Conservation (phyloP, 768 basidiomycete species). For the Serendipita sp. region DNA sequence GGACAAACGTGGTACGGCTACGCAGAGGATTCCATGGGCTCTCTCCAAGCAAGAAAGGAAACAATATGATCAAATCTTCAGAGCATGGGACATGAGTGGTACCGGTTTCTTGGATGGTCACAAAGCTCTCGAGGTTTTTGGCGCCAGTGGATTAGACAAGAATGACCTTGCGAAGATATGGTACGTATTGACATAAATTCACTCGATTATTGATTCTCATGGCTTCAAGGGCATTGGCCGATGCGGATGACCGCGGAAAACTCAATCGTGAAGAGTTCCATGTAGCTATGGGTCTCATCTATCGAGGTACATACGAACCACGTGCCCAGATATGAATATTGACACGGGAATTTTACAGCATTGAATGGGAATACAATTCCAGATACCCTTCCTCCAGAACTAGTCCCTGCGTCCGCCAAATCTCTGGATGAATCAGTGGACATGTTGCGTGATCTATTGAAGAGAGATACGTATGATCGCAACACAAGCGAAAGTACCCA, state of each 20-base stretch:
- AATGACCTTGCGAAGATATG: constrained; percentile 89
- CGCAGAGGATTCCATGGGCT: constrained; percentile 70
- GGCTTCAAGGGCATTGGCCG: constrained; percentile 64
- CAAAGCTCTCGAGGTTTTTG: constrained; percentile 83
- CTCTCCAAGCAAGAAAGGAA: constrained; percentile 84
- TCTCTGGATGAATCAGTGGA: constrained; percentile 83
- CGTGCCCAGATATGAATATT: background rate
- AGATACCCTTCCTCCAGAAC: constrained; percentile 69
- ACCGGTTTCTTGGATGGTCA: constrained; percentile 76
- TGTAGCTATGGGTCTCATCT: constrained; percentile 96
- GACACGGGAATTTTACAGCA: constrained; percentile 27
- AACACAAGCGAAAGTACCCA: constrained; percentile 30
- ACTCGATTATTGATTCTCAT: constrained; percentile 7
- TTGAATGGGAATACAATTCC: constrained; percentile 89
- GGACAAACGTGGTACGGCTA: constrained; percentile 43
- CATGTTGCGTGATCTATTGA: constrained; percentile 73
- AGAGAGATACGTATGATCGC: constrained; percentile 56
- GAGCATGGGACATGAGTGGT: constrained; percentile 78
- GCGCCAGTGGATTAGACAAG: constrained; percentile 74
- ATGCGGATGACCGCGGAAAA: constrained; percentile 86
- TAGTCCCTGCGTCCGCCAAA: constrained; percentile 79
- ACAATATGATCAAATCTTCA: constrained; percentile 89
- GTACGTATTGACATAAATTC: constrained; percentile 29
- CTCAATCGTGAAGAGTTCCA: constrained; percentile 94
- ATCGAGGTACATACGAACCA: constrained; percentile 53